Base-by-base conservation (phyloP, 116 monocot species). In the Posidonia oceanica region DNA sequence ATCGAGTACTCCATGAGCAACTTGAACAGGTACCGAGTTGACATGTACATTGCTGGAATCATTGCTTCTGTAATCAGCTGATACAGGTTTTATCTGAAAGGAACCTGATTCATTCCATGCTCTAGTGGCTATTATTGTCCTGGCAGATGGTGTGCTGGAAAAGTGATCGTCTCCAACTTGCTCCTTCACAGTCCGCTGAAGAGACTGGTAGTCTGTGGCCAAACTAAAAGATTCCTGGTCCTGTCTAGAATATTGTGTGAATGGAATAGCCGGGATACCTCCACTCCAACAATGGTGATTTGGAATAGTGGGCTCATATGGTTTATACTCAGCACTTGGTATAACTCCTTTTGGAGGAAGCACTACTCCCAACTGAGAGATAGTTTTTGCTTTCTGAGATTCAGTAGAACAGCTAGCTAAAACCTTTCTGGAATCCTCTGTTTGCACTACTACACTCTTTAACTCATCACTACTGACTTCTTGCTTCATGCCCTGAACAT, bases 221-320 rank as follows among this genome's bases (percentile, higher is more conserved):
- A 86, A 70, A 80, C 64, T 77, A 40, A 74, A 72, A 17, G 76
- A 70, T 37, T 84, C 81, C 61, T 77, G 76, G 55, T 76, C 78
- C 63, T 81, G 75, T 61, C 78, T 73, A 61, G 70, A 67, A 66
- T 79, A 79, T 36, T 81, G 76, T 72, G 76, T 78, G 62, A 80
- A 73, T 56, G 80, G 80, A 72, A 78, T 60, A 18, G 75, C 21
- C 5, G 82, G 61, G 52, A 71, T 60, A n/a, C 61, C 64, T 54
- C 70, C 77, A 5, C 17, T 64, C 76, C 70, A 80, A 21, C 58
- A 42, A 44, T 72, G 70, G 20, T 66, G 23, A 48, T 48, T 10
- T 8, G 48, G 48, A 12, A 48, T 48, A 1, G 11, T 48, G 52
- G 71, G 48, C 14, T 77, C 73, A 29, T 59, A 51, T 15, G 69